A percentile compares a stretch with the other conserved stretches of the same genome.
phyloP scores from a whole-genome alignment of 345 rosid species.

The Combretum micranthum region DNA sequence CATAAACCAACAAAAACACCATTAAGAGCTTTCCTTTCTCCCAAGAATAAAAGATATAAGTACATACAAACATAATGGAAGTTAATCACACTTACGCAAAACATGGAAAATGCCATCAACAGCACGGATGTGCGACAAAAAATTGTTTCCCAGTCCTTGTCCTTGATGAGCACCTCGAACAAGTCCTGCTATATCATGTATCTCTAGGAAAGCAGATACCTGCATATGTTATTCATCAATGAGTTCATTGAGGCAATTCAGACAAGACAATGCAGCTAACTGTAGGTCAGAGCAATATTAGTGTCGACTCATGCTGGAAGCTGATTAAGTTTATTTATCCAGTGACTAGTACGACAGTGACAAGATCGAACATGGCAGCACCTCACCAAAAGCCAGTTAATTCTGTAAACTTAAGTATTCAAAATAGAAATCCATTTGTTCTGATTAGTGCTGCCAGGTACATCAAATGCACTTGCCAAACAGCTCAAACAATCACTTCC shows the following conservation, averaged over 20 bases:
- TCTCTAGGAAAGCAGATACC: conserved; percentile 92
- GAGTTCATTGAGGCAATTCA: not conserved
- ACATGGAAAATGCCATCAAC: conserved; percentile 99
- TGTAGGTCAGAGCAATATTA: not conserved
- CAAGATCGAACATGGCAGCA: no score
- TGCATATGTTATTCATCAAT: conserved; percentile 16
- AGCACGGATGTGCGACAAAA: conserved; percentile 94
- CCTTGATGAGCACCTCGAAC: conserved; percentile 97
- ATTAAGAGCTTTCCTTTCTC: not conserved
- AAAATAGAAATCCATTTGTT: no score
- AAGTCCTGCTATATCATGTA: conserved; percentile 96
- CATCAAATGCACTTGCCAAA: no score
- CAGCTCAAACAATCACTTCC: no score
- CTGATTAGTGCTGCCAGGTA: no score
- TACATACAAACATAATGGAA: not conserved
- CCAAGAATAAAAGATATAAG: not conserved
- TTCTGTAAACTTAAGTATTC: no score
- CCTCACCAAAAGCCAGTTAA: no score
- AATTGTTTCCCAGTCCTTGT: conserved; percentile 93
- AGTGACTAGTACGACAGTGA: no score
- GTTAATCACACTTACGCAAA: conserved; percentile 44
- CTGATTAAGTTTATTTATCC: no score
- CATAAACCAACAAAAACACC: not conserved
- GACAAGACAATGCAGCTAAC: not conserved
- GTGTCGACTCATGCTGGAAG: no score